phyloP scores from a whole-genome alignment of 768 basidiomycete species.

The Cantharellus cinnabarinus region DNA sequence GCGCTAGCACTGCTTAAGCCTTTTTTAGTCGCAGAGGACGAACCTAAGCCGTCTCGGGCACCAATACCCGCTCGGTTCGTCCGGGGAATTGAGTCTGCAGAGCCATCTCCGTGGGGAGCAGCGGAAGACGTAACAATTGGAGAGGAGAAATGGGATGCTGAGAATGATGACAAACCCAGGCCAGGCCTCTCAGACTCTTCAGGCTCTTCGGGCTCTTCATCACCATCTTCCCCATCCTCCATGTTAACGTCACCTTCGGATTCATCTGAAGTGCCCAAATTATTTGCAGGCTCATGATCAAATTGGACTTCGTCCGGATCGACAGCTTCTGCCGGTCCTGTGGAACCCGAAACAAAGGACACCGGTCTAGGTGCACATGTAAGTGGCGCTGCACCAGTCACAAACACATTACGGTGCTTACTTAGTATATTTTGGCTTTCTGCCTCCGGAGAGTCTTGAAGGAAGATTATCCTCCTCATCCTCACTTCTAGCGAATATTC shows the following conservation, averaged over 20 bases:
- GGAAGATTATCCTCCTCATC: slow-evolving; percentile 30
- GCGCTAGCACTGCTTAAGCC: background rate
- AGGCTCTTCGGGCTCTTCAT: slow-evolving; percentile 16
- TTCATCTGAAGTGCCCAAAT: slow-evolving; percentile 15
- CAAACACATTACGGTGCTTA: slow-evolving; percentile 7
- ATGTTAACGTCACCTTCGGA: slow-evolving; percentile 18
- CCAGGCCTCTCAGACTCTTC: slow-evolving; percentile 19
- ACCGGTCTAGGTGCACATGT: slow-evolving; percentile 45
- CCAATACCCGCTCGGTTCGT: slow-evolving; percentile 4
- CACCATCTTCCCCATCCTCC: slow-evolving; percentile 18
- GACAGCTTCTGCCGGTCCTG: slow-evolving; percentile 23
- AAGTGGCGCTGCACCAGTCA: slow-evolving; percentile 1
- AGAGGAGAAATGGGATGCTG: background rate
- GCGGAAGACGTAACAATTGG: background rate
- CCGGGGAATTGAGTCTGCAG: background rate
- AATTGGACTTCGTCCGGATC: slow-evolving; percentile 20
- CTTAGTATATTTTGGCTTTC: slow-evolving; percentile 49
- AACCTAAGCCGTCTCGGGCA: slow-evolving; percentile 1
- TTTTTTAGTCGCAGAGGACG: background rate
- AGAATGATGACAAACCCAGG: background rate
- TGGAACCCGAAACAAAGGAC: slow-evolving; percentile 19
- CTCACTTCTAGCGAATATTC: slow-evolving; percentile 43
- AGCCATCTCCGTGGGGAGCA: background rate
- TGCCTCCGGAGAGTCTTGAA: slow-evolving; percentile 13
- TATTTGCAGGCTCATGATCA: slow-evolving; percentile 21